Percentiles rank a stretch among this genome's conserved stretches.
Conservation (phyloP, 1,284 basidiomycete genomes). For the Pseudozyma tsukubaensis region DNA sequence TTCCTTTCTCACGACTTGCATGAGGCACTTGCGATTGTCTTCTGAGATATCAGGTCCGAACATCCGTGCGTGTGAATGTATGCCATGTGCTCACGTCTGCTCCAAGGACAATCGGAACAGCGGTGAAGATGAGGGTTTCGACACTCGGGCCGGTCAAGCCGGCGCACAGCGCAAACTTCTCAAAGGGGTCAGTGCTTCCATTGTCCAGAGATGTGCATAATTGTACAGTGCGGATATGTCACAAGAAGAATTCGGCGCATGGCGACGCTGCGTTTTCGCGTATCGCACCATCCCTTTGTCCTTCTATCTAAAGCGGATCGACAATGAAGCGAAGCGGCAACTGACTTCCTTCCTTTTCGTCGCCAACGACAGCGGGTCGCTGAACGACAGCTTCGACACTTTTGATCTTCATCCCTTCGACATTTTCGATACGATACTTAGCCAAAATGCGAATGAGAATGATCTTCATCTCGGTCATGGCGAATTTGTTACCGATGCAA, state of each 20-base stretch:
- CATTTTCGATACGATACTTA: constrained; percentile 39
- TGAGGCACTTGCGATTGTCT: constrained; percentile 8
- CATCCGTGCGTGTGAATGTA: not conserved
- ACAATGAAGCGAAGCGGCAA: constrained; percentile 35
- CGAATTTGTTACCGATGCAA: constrained; percentile 63
- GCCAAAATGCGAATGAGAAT: constrained; percentile 38
- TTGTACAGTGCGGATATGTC: too few relatives aligned
- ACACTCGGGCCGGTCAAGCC: too few relatives aligned
- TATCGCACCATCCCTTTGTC: not conserved
- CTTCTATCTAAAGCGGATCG: constrained; percentile 24
- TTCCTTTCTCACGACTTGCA: not conserved
- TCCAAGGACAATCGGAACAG: not conserved
- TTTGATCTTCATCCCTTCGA: constrained; percentile 47
- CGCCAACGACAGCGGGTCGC: constrained; percentile 44
- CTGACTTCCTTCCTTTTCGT: constrained; percentile 48
- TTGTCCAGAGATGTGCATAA: too few relatives aligned
- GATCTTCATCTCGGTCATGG: constrained; percentile 55
- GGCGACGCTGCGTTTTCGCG: not conserved
- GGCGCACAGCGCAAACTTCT: too few relatives aligned
- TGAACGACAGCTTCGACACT: constrained; percentile 51
- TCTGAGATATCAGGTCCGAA: not conserved
- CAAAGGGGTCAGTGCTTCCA: too few relatives aligned
- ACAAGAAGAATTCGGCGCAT: too few relatives aligned
- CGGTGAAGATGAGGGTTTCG: not conserved
- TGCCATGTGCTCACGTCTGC: not conserved